Evolutionary conservation across 2,329 filamentous ascomycete species (phyloP).

Genomic region (Fusarium armeniacum): DNA sequence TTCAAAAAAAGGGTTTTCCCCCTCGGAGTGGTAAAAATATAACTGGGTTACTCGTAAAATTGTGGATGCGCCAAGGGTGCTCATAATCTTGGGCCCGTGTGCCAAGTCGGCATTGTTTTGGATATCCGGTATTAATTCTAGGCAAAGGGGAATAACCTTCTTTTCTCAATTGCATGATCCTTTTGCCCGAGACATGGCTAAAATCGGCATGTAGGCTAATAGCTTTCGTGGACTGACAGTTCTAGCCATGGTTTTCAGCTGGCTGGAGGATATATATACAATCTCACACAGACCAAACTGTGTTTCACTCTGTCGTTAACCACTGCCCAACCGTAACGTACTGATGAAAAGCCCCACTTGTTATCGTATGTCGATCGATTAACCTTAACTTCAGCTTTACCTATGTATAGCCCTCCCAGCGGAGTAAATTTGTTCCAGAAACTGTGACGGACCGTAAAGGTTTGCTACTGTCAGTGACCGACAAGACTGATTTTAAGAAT

Average conservation of each 20-base stretch:
- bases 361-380: neutral
- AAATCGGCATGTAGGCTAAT: neutral
- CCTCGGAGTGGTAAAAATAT: neutral
- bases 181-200: neutral
- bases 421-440: neutral
- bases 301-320: neutral
- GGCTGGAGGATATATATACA: neutral
- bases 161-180: neutral
- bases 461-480: too few species aligned
- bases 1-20: neutral
- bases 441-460: too few species aligned
- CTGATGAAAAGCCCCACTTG: neutral
- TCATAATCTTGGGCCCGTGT: constrained; percentile 2
- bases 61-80: constrained; percentile 27
- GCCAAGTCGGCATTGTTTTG: constrained; percentile 26
- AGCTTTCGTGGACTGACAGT: neutral
- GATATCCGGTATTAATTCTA: constrained; percentile 29
- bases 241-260: neutral
- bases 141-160: constrained; percentile 13
- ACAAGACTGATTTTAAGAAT: too few species aligned
- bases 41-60: constrained; percentile 31
- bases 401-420: neutral
- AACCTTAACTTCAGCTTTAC: neutral
- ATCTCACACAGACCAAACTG: neutral
- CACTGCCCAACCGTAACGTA: neutral